phyloP scores from a whole-genome alignment of 148 eudicot genomes.

The Pharnaceum exiguum region DNA sequence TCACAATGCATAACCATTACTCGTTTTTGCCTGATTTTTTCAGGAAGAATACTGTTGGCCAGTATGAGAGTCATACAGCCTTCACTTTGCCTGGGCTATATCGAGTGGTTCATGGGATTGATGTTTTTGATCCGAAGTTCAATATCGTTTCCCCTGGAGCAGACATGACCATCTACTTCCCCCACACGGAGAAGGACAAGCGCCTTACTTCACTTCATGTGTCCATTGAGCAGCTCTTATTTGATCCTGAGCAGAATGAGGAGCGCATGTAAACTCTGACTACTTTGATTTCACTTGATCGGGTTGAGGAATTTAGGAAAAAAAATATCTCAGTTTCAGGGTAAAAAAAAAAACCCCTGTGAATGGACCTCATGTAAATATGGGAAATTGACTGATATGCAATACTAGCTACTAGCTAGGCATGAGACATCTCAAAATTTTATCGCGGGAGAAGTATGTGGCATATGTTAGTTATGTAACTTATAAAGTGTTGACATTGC shows the following conservation, averaged over 20 bases:
- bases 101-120: constrained; percentile 92
- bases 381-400: too few species aligned
- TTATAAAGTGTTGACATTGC: constrained; percentile 19
- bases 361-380: too few species aligned
- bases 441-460: background rate
- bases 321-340: too few species aligned
- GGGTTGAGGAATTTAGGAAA: too few species aligned
- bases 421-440: too few species aligned
- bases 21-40: constrained; percentile 2
- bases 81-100: constrained; percentile 90
- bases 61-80: constrained; percentile 90
- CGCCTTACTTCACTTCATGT: constrained; percentile 71
- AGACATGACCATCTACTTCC: constrained; percentile 78
- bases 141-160: constrained; percentile 98
- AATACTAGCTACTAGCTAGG: too few species aligned
- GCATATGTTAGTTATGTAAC: constrained; percentile 9
- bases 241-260: constrained; percentile 70
- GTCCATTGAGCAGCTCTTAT: constrained; percentile 69
- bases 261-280: constrained; percentile 59
- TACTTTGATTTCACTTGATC: too few species aligned
- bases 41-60: constrained; percentile 95
- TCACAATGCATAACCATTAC: background rate
- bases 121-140: constrained; percentile 97
- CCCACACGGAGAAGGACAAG: constrained; percentile 58
- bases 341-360: too few species aligned